phyloP scores from a whole-genome alignment of 1,139 yeast genomes.

The Lodderomyces orthopsilosis region DNA sequence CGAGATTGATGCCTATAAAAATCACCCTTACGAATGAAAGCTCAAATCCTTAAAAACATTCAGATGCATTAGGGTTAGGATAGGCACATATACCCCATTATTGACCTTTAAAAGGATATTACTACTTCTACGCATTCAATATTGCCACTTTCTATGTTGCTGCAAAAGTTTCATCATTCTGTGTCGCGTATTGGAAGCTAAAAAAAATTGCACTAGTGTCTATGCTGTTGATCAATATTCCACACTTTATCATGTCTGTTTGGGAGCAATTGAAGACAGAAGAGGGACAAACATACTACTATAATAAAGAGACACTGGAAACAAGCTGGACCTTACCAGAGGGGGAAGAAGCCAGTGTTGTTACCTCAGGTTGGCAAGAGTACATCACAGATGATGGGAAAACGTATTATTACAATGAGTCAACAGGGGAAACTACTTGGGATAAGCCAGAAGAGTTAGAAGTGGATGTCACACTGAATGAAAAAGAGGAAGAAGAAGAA shows the following conservation, averaged over 20 bases:
- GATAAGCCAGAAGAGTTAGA: conserved; percentile 56
- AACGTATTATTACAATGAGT: conserved; percentile 67
- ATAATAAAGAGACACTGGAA: conserved; percentile 60
- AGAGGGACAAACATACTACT: conserved; percentile 71
- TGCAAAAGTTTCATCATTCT: too few relatives aligned
- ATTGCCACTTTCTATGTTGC: too few relatives aligned
- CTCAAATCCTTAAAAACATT: too few relatives aligned
- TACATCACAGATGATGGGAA: conserved; percentile 68
- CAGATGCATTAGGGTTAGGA: too few relatives aligned
- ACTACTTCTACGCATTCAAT: too few relatives aligned
- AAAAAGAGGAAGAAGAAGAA: not conserved
- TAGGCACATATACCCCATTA: too few relatives aligned
- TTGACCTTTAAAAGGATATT: too few relatives aligned
- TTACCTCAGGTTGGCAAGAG: conserved; percentile 52
- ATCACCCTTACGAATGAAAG: too few relatives aligned
- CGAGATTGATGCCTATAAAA: too few relatives aligned
- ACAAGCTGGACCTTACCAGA: conserved; percentile 85
- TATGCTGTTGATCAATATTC: too few relatives aligned
- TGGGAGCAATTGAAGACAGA: conserved; percentile 71
- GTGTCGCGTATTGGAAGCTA: too few relatives aligned
- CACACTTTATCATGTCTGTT: conserved; percentile 3
- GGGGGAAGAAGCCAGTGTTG: conserved; percentile 19
- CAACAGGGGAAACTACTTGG: conserved; percentile 76
- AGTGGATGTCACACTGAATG: not conserved
- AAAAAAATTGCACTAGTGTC: too few relatives aligned